phyloP scores from a whole-genome alignment of 352 stramenopile genomes.

The Pythium periplocum region DNA sequence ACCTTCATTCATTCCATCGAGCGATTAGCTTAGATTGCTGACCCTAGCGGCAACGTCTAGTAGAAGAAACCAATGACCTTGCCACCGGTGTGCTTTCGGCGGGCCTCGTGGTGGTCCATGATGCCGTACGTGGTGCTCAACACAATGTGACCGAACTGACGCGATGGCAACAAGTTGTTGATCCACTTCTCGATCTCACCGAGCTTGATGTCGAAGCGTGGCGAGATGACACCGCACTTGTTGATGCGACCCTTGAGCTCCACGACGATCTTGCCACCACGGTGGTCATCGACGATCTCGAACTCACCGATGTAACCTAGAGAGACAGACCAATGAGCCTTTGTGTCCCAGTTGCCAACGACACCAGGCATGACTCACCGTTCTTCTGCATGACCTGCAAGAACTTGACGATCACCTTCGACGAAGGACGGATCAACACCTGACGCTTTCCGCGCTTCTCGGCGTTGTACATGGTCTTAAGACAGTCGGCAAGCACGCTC shows the following conservation, averaged over 20 bases:
- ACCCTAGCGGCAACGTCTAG: conserved; percentile 46
- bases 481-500: conserved; percentile 98
- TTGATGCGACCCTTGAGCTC: conserved; percentile 99
- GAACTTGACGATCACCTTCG: conserved; percentile 99
- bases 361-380: conserved; percentile 53
- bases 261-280: conserved; percentile 98
- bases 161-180: conserved; percentile 97
- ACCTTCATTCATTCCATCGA: too few relatives aligned
- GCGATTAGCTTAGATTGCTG: too few relatives aligned
- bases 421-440: conserved; percentile 98
- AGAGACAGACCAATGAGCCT: conserved; percentile 2
- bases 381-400: conserved; percentile 99
- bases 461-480: conserved; percentile 99
- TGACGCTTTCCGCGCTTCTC: conserved; percentile 99
- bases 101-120: conserved; percentile 93
- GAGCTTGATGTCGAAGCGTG: conserved; percentile 97
- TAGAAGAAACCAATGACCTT: conserved; percentile 99
- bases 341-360: neutral
- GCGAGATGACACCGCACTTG: conserved; percentile 99
- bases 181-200: conserved; percentile 99
- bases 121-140: conserved; percentile 87
- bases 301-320: conserved; percentile 99
- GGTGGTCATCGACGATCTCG: conserved; percentile 99
- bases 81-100: conserved; percentile 99
- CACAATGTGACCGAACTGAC: conserved; percentile 99